phyloP scores from a whole-genome alignment of 257 asterid species.

The Knoxia roxburghii region DNA sequence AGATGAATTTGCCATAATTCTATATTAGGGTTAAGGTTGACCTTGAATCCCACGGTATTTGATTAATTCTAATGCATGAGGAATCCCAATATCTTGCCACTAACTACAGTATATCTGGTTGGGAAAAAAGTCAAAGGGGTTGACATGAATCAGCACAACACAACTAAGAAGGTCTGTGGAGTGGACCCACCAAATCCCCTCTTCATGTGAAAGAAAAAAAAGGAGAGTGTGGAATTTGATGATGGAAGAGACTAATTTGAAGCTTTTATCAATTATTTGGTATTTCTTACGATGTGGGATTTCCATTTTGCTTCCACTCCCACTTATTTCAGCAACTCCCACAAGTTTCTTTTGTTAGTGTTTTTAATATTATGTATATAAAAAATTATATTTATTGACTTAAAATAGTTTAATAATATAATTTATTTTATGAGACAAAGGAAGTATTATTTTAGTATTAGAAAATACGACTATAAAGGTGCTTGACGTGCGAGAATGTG shows the following conservation, averaged over 20 bases:
- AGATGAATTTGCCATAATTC: neutral
- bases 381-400: too few species aligned
- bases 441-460: too few species aligned
- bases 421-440: too few species aligned
- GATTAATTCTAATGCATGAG: conserved; percentile 12
- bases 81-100: neutral
- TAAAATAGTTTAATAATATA: too few species aligned
- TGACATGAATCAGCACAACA: too few species aligned
- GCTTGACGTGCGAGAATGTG: too few species aligned
- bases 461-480: too few species aligned
- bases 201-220: neutral
- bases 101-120: neutral
- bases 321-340: too few species aligned
- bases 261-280: neutral
- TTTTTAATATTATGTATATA: too few species aligned
- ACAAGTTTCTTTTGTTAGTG: too few species aligned
- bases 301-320: neutral
- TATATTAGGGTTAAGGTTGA: neutral
- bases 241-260: neutral
- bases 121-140: conserved; percentile 6
- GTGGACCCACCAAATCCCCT: conserved; percentile 5
- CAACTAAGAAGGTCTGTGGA: neutral
- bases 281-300: neutral
- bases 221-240: too few species aligned
- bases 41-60: neutral